Conservation (phyloP, 495 filamentous ascomycete species). For the Bombardia bombarda region DNA sequence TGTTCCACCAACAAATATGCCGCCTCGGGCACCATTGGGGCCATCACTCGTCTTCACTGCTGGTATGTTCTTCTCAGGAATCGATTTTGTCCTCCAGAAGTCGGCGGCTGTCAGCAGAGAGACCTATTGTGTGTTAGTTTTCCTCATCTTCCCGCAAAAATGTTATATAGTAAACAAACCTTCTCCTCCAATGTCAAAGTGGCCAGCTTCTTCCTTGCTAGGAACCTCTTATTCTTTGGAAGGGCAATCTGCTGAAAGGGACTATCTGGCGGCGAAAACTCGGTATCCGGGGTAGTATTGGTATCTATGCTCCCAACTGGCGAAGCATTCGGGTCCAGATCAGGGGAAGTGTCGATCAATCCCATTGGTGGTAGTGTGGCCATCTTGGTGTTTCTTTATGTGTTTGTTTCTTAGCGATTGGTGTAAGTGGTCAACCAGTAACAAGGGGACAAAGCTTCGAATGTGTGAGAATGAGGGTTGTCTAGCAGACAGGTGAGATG, state of each 20-base stretch:
- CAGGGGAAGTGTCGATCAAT: slow-evolving; percentile 19
- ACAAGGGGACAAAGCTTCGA: not conserved
- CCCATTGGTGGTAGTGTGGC: slow-evolving; percentile 7
- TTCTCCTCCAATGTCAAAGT: slow-evolving; percentile 47
- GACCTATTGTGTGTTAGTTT: slow-evolving; percentile 35
- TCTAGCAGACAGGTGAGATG: too few relatives aligned
- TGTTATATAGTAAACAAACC: slow-evolving; percentile 26
- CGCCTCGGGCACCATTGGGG: slow-evolving; percentile 72
- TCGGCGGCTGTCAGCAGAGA: slow-evolving; percentile 58
- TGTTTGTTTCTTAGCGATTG: too few relatives aligned
- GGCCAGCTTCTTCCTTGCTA: slow-evolving; percentile 33
- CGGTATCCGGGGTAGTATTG: slow-evolving; percentile 40
- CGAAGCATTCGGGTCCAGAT: slow-evolving; percentile 30
- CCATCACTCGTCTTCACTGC: slow-evolving; percentile 69
- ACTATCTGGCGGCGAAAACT: slow-evolving; percentile 43
- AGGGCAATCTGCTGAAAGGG: slow-evolving; percentile 24
- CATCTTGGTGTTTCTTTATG: not conserved
- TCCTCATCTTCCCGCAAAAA: not conserved
- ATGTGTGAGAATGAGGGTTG: too few relatives aligned
- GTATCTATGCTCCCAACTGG: slow-evolving; percentile 32
- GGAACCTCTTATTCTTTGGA: slow-evolving; percentile 24
- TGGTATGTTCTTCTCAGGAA: slow-evolving; percentile 62
- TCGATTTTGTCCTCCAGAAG: slow-evolving; percentile 69
- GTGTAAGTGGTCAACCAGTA: not conserved
- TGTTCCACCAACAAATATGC: slow-evolving; percentile 55